Conservation (phyloP, 148 eudicot species). For the Rhododendron vialii region DNA sequence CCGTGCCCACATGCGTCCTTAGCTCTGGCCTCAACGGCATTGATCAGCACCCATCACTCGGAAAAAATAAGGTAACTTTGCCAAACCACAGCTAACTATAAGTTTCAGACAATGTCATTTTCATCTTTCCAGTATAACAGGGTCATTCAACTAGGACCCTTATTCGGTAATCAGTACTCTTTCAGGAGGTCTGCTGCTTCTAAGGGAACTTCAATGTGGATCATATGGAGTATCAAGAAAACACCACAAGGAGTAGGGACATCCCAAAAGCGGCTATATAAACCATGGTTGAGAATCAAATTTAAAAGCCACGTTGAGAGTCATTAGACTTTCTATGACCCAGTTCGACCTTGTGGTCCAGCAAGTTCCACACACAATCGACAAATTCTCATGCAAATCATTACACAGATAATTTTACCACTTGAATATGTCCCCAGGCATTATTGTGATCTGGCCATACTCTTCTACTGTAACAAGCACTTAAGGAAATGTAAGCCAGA, state of each 20-base stretch:
- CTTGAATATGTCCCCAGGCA: not conserved
- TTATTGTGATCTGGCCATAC: not conserved
- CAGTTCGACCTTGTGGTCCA: not conserved
- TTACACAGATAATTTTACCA: not conserved
- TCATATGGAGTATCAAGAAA: not conserved
- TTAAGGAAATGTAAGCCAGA: conserved; percentile 4
- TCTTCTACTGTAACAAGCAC: not conserved
- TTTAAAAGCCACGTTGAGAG: not conserved
- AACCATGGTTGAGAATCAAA: not conserved
- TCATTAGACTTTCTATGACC: not conserved
- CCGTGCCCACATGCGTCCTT: not conserved
- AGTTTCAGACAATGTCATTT: not conserved
- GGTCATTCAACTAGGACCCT: not conserved
- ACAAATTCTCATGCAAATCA: not conserved
- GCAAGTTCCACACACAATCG: not conserved
- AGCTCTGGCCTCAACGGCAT: not conserved
- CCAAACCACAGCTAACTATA: not conserved
- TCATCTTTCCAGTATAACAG: not conserved
- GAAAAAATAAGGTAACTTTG: not conserved
- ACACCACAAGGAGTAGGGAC: not conserved
- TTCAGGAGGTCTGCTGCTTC: not conserved
- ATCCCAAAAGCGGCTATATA: not conserved
- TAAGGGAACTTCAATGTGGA: not conserved
- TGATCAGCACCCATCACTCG: not conserved
- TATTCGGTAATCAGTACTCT: not conserved